Conservation (phyloP, 2,329 filamentous ascomycete species). For the Didymella glomerata region DNA sequence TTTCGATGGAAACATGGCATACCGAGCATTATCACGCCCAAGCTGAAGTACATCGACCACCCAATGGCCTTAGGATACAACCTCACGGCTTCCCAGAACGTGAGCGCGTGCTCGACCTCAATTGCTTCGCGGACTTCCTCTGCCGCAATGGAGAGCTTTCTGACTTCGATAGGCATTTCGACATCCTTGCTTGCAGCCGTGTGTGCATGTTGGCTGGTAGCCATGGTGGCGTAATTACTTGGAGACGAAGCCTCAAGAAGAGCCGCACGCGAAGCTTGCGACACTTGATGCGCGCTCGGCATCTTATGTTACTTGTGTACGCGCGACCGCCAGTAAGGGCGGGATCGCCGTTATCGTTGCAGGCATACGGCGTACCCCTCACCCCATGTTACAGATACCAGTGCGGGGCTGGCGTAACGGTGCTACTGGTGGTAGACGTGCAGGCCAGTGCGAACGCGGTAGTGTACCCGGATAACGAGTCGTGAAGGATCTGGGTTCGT, state of each 20-base stretch:
- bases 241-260: conserved; percentile 1
- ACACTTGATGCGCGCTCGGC: conserved; percentile 15
- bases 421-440: neutral
- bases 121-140: conserved; percentile 48
- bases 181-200: conserved; percentile 4
- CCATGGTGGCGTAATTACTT: conserved; percentile 7
- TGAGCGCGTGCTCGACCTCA: conserved; percentile 47
- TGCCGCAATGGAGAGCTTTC: conserved; percentile 21
- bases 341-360: conserved; percentile 18
- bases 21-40: conserved; percentile 67
- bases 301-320: conserved; percentile 11
- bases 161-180: conserved; percentile 10
- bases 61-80: conserved; percentile 57
- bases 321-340: conserved; percentile 1
- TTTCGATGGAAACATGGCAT: neutral
- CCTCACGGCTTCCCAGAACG: conserved; percentile 51
- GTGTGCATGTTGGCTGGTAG: neutral
- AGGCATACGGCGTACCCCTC: conserved; percentile 12
- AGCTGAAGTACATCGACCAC: conserved; percentile 68
- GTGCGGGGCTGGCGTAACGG: conserved; percentile 13
- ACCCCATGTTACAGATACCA: conserved; percentile 15
- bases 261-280: conserved; percentile 8
- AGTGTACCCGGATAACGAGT: conserved; percentile 11
- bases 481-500: conserved; percentile 1
- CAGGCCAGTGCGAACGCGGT: conserved; percentile 2